Base-by-base conservation (phyloP, 495 filamentous ascomycete genomes). In the Talaromyces borbonicus region DNA sequence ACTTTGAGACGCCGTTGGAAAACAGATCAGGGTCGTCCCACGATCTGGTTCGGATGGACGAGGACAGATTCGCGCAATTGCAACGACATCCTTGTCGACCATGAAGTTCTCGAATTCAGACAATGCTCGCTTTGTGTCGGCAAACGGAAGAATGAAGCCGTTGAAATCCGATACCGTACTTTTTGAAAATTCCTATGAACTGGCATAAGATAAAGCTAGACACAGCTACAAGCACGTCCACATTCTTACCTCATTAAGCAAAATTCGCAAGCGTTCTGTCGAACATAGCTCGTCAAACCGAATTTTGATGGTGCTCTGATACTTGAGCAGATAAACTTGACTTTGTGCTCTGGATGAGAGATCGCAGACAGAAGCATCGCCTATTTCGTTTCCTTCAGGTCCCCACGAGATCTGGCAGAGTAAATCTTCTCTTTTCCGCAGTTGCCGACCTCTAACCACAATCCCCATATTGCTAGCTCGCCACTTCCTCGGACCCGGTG, bases 281-380 rank as follows among this genome's bases (percentile, higher is more conserved):
- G 57, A 68, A 50, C 54, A 72, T 2, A 62, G 36, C 43, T 65
- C 42, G 38, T 56, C 58, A 50, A 71, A 75, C 60, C 67, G 69
- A 45, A 69, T 52, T 30, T 62, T 53, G 32, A 65, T 53, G 14
- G 40, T 49, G 15, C 14, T 38, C 33, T 42, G 51, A 49, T 52
- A 60, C 23, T 56, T 49, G 23, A 45, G 30, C 2, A 8, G 8
- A 14, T 26, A 36, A 19, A 46, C 18, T 1, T 14, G 33, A 14
- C 9, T 23, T 12, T 31, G 27, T 35, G 29, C 30, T 14, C 8
- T 8, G 9, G 16, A 14, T 16, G 43, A 18, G 11, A 69, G 42
- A 15, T 69, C 70, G 47, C 63, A 66, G 9, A 77, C 46, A 16
- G 58, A 61, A 20, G 63, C 57, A 19, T 50, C n/a, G 4, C 71